A percentile compares a stretch with the other conserved stretches of the same genome.
phyloP scores from a whole-genome alignment of 2,329 filamentous ascomycete species.

The Sarocladium strictum region DNA sequence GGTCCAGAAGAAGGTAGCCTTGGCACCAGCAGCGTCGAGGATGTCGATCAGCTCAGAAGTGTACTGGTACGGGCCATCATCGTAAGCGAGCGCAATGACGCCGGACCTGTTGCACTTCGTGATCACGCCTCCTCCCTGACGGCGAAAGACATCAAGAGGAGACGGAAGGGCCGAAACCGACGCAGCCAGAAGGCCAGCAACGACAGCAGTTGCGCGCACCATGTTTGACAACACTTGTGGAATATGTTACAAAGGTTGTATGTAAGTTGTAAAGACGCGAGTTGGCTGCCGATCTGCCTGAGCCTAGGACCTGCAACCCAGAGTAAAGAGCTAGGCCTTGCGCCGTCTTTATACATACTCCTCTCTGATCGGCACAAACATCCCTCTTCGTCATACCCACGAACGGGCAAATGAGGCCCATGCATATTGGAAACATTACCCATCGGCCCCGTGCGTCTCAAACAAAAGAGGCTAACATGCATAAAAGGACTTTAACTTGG shows the following conservation, averaged over 20 bases:
- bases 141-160: conserved; percentile 35
- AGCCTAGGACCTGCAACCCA: not conserved
- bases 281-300: too few species aligned
- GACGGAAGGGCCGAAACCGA: conserved; percentile 24
- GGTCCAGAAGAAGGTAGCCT: conserved; percentile 49
- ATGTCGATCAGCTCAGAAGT: conserved; percentile 44
- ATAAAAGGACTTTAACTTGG: too few species aligned
- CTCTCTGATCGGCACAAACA: not conserved
- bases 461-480: not conserved
- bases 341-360: not conserved
- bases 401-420: not conserved
- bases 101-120: conserved; percentile 37
- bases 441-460: conserved; percentile 1
- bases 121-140: conserved; percentile 37
- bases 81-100: conserved; percentile 45
- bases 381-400: not conserved
- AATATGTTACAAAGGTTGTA: not conserved
- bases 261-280: not conserved
- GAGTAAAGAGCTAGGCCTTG: not conserved
- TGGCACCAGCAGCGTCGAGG: conserved; percentile 39
- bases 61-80: conserved; percentile 46
- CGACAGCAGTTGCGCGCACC: conserved; percentile 6
- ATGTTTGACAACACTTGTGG: conserved; percentile 6
- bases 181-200: conserved; percentile 17
- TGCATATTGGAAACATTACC: conserved; percentile 4